These are phyloP conservation scores for Suillus hirtellus DNA, from an alignment of 768 basidiomycete genomes.

Conservation along the genomic window DNA sequence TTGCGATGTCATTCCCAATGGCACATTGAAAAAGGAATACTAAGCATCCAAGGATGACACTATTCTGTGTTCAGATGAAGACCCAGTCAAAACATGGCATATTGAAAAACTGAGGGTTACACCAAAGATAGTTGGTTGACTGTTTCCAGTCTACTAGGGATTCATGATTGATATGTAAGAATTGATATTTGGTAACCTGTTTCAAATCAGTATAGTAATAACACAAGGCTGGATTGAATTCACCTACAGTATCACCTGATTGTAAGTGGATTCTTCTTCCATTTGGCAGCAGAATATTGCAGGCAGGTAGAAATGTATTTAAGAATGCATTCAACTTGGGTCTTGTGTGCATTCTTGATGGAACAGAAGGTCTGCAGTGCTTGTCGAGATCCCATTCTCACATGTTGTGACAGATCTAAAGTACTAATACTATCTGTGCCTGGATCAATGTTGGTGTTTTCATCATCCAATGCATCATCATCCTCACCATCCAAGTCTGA, in stretches of 20 bases:
- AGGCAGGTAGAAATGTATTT: background rate
- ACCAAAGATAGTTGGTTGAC: constrained; percentile 28
- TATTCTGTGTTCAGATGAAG: constrained; percentile 21
- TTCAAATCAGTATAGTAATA: background rate
- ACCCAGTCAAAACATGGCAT: constrained; percentile 30
- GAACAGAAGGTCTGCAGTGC: background rate
- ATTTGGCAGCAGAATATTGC: background rate
- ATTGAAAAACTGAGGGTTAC: constrained; percentile 32
- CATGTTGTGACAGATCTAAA: background rate
- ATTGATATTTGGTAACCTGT: constrained; percentile 28
- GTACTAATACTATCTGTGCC: background rate
- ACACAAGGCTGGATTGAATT: background rate
- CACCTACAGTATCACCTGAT: background rate
- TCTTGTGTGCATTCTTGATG: constrained; percentile 1
- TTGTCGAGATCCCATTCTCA: constrained; percentile 5
- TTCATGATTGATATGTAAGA: constrained; percentile 28
- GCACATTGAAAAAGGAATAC: constrained; percentile 21
- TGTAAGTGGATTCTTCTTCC: constrained; percentile 7
- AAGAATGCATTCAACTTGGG: constrained; percentile 6
- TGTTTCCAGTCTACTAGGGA: constrained; percentile 30
- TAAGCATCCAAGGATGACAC: constrained; percentile 21
- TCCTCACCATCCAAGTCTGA: no score
- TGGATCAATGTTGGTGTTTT: no score
- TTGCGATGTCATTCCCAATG: constrained; percentile 8
- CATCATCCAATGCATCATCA: no score